A percentile compares a stretch with the other conserved stretches of the same genome.
phyloP scores from a whole-genome alignment of 2,329 filamentous ascomycete species.

The Exophiala mesophila region DNA sequence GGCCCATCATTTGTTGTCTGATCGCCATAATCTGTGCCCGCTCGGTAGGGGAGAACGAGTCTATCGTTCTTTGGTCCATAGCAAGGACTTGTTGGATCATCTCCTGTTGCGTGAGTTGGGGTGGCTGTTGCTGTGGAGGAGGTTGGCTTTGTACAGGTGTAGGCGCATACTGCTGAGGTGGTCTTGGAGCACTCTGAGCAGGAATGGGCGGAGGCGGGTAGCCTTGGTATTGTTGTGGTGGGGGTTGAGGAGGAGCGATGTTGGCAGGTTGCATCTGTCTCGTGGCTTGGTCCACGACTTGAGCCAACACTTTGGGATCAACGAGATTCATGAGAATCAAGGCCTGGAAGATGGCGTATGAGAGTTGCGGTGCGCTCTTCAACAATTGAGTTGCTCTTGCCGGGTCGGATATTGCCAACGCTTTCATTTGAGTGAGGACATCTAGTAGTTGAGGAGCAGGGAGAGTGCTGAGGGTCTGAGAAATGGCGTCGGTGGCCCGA shows the following conservation, averaged over 20 bases:
- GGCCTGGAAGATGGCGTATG: slow-evolving; percentile 92
- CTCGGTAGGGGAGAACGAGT: slow-evolving; percentile 69
- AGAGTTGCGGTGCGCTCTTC: slow-evolving; percentile 81
- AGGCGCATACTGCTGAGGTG: slow-evolving; percentile 32
- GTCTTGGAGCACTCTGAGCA: slow-evolving; percentile 25
- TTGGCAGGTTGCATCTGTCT: slow-evolving; percentile 27
- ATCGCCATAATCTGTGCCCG: slow-evolving; percentile 74
- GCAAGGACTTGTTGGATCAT: slow-evolving; percentile 76
- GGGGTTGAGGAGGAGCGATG: slow-evolving; percentile 30
- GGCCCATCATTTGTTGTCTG: slow-evolving; percentile 54
- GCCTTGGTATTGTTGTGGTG: slow-evolving; percentile 29
- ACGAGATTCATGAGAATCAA: slow-evolving; percentile 89
- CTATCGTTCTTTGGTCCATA: slow-evolving; percentile 74
- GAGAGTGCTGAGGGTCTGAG: slow-evolving; percentile 78
- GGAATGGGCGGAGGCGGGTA: slow-evolving; percentile 21
- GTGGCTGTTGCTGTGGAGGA: slow-evolving; percentile 37
- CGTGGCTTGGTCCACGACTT: slow-evolving; percentile 64
- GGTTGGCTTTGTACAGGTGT: slow-evolving; percentile 30
- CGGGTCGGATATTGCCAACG: slow-evolving; percentile 75
- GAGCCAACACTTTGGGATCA: slow-evolving; percentile 73
- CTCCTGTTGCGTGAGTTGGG: slow-evolving; percentile 55
- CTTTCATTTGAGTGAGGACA: slow-evolving; percentile 91
- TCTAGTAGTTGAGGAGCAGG: slow-evolving; percentile 87
- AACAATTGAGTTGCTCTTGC: slow-evolving; percentile 80
- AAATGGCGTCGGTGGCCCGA: slow-evolving; percentile 84